These are phyloP conservation scores for Apiospora hydei DNA, from an alignment of 2,329 filamentous ascomycete species.

Conservation along the genomic window DNA sequence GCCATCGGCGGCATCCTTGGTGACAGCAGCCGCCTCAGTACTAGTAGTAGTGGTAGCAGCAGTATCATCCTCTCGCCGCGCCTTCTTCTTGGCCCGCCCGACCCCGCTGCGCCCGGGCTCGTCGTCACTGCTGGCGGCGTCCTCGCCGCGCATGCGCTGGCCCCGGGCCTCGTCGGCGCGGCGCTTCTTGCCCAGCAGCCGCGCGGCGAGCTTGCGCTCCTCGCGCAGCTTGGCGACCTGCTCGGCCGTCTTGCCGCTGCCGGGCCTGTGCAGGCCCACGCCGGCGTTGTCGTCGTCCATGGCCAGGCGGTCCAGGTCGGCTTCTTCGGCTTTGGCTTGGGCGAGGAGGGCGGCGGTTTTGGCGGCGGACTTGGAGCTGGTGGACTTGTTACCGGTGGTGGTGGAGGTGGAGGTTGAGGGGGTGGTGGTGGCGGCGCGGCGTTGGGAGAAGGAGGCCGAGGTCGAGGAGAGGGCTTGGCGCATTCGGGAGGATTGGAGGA, in stretches of 20 bases:
- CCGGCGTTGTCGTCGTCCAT: constrained; percentile 32
- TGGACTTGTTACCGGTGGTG: neutral
- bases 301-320: constrained; percentile 27
- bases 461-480: constrained; percentile 6
- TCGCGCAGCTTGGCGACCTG: neutral
- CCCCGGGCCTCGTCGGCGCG: constrained; percentile 33
- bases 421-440: constrained; percentile 27
- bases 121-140: constrained; percentile 39
- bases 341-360: neutral
- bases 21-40: neutral
- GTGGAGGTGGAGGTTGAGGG: neutral
- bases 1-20: no score
- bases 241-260: constrained; percentile 22
- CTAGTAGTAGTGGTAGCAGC: neutral
- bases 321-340: constrained; percentile 17
- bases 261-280: constrained; percentile 27
- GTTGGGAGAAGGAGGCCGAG: constrained; percentile 28
- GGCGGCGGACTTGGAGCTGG: neutral
- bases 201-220: constrained; percentile 16
- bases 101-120: constrained; percentile 42
- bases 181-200: constrained; percentile 24
- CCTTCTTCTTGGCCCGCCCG: constrained; percentile 40
- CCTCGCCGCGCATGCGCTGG: constrained; percentile 34
- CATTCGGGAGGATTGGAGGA: constrained; percentile 35
- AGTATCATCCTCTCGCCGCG: constrained; percentile 27